A percentile compares a stretch with the other conserved stretches of the same genome.
Conservation (phyloP, 1,284 basidiomycete genomes). For the Ustanciosporium gigantosporum region DNA sequence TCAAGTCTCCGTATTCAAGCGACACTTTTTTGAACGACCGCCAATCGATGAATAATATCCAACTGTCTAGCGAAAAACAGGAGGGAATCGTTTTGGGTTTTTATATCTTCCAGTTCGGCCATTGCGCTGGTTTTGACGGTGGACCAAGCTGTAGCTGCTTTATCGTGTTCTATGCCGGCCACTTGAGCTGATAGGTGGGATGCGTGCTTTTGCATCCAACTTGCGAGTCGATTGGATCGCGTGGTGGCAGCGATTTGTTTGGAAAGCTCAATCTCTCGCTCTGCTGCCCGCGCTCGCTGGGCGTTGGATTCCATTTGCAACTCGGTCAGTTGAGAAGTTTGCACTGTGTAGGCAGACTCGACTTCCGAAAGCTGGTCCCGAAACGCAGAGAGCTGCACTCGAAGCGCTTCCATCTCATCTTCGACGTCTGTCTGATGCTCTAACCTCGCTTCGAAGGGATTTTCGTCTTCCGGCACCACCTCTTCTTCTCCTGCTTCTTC, state of each 20-base stretch:
- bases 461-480: background rate
- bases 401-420: no score
- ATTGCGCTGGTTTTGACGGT: slow-evolving; percentile 1
- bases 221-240: background rate
- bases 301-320: background rate
- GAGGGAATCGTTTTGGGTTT: slow-evolving; percentile 9
- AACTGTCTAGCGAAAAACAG: background rate
- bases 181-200: background rate
- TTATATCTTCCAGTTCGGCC: slow-evolving; percentile 17
- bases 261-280: background rate
- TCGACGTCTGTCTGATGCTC: no score
- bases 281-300: background rate
- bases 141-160: slow-evolving; percentile 1
- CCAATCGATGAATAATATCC: no score
- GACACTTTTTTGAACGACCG: no score
- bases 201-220: slow-evolving; percentile 2
- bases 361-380: no score
- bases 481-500: background rate
- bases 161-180: slow-evolving; percentile 8
- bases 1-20: no score
- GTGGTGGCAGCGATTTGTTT: background rate
- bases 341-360: no score
- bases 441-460: no score
- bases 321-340: background rate
- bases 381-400: no score